phyloP scores from a whole-genome alignment of 345 rosid species.

The Citrus unshiu region DNA sequence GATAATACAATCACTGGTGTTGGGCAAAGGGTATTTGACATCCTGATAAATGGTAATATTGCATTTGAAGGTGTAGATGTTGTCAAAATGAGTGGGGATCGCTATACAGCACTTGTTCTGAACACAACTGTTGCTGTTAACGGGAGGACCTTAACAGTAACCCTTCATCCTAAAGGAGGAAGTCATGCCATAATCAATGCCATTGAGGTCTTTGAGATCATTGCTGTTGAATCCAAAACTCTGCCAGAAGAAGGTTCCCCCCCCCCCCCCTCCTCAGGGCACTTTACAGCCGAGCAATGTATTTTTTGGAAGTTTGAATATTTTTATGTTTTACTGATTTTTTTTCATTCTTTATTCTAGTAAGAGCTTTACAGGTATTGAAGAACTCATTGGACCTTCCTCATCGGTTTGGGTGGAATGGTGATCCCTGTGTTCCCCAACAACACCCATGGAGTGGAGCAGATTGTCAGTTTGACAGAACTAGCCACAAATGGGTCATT shows the following conservation, averaged over 20 bases:
- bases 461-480: constrained; percentile 69
- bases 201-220: constrained; percentile 83
- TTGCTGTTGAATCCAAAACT: constrained; percentile 68
- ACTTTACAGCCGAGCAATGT: not conserved
- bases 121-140: constrained; percentile 71
- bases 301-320: constrained; percentile 3
- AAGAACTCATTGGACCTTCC: constrained; percentile 82
- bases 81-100: constrained; percentile 60
- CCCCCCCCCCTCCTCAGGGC: not conserved
- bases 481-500: constrained; percentile 78
- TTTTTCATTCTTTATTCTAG: constrained; percentile 38
- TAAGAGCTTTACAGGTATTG: constrained; percentile 63
- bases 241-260: constrained; percentile 60
- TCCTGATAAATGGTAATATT: constrained; percentile 67
- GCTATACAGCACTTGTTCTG: constrained; percentile 71
- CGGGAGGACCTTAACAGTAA: constrained; percentile 75
- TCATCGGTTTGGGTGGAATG: constrained; percentile 94
- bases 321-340: constrained; percentile 16
- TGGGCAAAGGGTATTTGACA: constrained; percentile 79
- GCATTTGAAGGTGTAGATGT: constrained; percentile 59
- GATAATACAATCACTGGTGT: constrained; percentile 55
- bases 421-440: constrained; percentile 99
- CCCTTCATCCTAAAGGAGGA: constrained; percentile 65
- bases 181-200: constrained; percentile 75
- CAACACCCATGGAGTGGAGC: constrained; percentile 99